Evolutionary conservation across 2,329 filamentous ascomycete species (phyloP), one percentile per base, ranked within the genome.

Genomic region (Arthroderma sp.): DNA sequence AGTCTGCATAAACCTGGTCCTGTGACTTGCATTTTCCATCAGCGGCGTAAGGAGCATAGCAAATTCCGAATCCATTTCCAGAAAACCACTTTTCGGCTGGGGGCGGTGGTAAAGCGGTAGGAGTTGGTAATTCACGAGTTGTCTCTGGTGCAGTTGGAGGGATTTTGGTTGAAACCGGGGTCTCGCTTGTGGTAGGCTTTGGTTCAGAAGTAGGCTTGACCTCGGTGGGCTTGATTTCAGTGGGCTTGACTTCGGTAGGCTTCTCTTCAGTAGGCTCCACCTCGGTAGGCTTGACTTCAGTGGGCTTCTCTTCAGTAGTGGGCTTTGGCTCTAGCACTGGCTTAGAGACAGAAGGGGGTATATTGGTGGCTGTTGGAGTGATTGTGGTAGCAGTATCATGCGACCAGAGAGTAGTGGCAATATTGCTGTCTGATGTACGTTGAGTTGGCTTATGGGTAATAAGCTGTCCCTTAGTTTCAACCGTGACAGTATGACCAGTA

Each of bases 1-100:
- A 81, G 65, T 95, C 88, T 19, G 72, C 67, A 59, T 80, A 75
- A 55, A 94, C 78, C 63, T 88, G 75, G 1, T 74, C 71, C 56
- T 78, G 73, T 4, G 78, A 75, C 70, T 91, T 93, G 79, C 88
- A 94, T 57, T 71, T 71, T 31, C 79, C 75, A 59, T 80, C 76
- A 47, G 64, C 68, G 55, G 75, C 76, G 70, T 83, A 84, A 13
- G 81, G 79, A 31, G 79, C 77, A 69, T 84, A 85, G 5, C 76
- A 74, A 56, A 84, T 76, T 51, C 81, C 81, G 61, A 75, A 71
- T 17, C 70, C 37, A 6, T 38, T 51, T 51, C 23, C 47, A 19
- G 47, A 31, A 31, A 11, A 31, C 25, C 23, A 31, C 25, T 51
- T 33, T 19, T 51, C 47, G 9, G 25, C 6, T 17, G 47, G 2